phyloP scores from a whole-genome alignment of 495 filamentous ascomycete species.

The Glutinoglossum americanum region DNA sequence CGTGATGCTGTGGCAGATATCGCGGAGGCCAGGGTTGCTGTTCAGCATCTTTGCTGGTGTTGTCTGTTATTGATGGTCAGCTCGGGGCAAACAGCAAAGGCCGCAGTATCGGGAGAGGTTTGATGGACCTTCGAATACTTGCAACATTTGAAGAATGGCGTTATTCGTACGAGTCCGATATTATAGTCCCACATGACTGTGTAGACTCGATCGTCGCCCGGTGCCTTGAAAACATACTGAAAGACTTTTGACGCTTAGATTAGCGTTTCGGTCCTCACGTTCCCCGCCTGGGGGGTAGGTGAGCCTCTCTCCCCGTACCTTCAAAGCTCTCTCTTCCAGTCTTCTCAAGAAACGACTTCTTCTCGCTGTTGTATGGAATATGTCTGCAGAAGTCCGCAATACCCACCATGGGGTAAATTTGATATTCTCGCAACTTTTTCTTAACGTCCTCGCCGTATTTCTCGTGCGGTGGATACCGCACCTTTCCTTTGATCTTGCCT shows the following conservation, averaged over 20 bases:
- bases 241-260: slow-evolving; percentile 37
- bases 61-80: slow-evolving; percentile 32
- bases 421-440: slow-evolving; percentile 33
- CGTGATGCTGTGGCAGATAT: slow-evolving; percentile 84
- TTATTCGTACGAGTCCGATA: slow-evolving; percentile 83
- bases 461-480: slow-evolving; percentile 50
- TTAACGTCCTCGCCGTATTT: slow-evolving; percentile 29
- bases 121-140: slow-evolving; percentile 57
- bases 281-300: not conserved
- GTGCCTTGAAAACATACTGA: slow-evolving; percentile 68
- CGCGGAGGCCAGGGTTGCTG: slow-evolving; percentile 56
- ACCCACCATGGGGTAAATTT: slow-evolving; percentile 41
- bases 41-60: slow-evolving; percentile 63
- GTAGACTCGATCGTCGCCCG: slow-evolving; percentile 42
- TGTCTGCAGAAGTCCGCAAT: slow-evolving; percentile 49
- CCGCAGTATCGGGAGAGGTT: not conserved
- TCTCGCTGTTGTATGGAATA: slow-evolving; percentile 86
- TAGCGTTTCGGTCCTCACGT: not conserved
- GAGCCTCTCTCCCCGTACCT: slow-evolving; percentile 29
- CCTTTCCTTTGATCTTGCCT: slow-evolving; percentile 33
- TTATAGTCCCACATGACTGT: slow-evolving; percentile 94
- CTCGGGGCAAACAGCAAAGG: not conserved
- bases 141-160: slow-evolving; percentile 81
- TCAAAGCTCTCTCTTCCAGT: slow-evolving; percentile 77
- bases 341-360: slow-evolving; percentile 65